phyloP scores from a whole-genome alignment of 768 basidiomycete genomes.

The Lactifluus echinatus region DNA sequence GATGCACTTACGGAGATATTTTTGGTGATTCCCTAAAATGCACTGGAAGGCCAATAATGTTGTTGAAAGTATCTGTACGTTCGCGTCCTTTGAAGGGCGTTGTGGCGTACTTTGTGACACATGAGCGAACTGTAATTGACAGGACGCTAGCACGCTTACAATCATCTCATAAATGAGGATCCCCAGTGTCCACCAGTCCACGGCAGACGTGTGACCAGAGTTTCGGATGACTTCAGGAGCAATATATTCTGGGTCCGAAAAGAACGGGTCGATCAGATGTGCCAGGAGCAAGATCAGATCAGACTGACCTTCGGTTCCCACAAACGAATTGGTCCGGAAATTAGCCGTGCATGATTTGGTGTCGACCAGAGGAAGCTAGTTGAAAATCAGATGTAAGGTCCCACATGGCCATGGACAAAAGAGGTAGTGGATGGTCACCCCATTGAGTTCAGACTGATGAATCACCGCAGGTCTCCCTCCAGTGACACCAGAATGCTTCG shows the following conservation, averaged over 20 bases:
- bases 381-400: constrained; percentile 16
- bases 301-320: constrained; percentile 87
- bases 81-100: constrained; percentile 97
- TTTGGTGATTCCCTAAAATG: constrained; percentile 81
- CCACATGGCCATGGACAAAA: not conserved
- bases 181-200: constrained; percentile 99
- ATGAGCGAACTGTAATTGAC: constrained; percentile 18
- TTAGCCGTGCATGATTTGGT: constrained; percentile 96
- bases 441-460: constrained; percentile 77
- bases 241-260: constrained; percentile 74
- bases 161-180: constrained; percentile 99
- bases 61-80: constrained; percentile 92
- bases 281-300: not conserved
- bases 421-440: constrained; percentile 44
- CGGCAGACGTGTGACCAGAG: constrained; percentile 93
- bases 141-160: constrained; percentile 45
- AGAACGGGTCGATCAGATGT: constrained; percentile 5
- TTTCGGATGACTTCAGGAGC: constrained; percentile 98
- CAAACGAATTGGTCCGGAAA: constrained; percentile 98
- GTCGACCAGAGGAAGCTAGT: constrained; percentile 84
- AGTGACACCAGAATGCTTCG: constrained; percentile 86
- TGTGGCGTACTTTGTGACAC: constrained; percentile 68
- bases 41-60: constrained; percentile 83
- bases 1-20: constrained; percentile 36
- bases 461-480: constrained; percentile 83